Base-by-base conservation (phyloP, 352 stramenopile species). In the Aphanomyces invadans region DNA sequence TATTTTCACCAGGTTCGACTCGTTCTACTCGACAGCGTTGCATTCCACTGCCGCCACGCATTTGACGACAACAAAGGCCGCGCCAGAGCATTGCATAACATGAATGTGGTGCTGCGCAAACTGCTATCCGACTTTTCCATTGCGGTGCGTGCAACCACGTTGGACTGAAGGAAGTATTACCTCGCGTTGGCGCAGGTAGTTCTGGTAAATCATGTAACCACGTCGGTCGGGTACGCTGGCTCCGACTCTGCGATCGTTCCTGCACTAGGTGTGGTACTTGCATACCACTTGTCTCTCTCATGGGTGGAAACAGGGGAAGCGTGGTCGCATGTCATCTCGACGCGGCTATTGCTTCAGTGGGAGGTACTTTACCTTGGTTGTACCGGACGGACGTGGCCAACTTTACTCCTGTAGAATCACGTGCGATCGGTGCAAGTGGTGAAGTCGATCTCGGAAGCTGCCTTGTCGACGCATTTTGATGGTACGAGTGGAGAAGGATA, bases 21-120 rank as follows among this genome's bases (percentile, higher is more conserved):
- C 17, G 29, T 98, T 9, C 77, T 98, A 2, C 64, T 98, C n/a
- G 95, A 98, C 65, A 96, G 82, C 25, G 75, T 98, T 21, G 89
- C 95, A 15, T 98, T 98, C 77, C 95, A 97, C 71, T 97, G 96
- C 74, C 80, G 95, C 10, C 87, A 96, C 49, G 83, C 77, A 0
- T 92, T 89, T 53, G 80, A 92, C 57, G 75, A 95, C 42, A 92
- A 83, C 54, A 56, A 65, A 1, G 75, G 86, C 65, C 79, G 90
- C 19, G 66, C 77, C 11, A 74, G 85, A 26, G 71, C 78, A 11
- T 71, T 97, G n/a, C 83, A 87, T n/a, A 71, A 73, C 26, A 71
- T 96, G 49, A 83, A 89, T 39, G 69, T 59, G 0, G 78, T 87
- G 51, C 70, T 98, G 32, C 78, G 90, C 48, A 68, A 72, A 12